These are phyloP conservation scores for Microsporum audouinii DNA, from an alignment of 2,329 filamentous ascomycete genomes.

Conservation along the genomic window DNA sequence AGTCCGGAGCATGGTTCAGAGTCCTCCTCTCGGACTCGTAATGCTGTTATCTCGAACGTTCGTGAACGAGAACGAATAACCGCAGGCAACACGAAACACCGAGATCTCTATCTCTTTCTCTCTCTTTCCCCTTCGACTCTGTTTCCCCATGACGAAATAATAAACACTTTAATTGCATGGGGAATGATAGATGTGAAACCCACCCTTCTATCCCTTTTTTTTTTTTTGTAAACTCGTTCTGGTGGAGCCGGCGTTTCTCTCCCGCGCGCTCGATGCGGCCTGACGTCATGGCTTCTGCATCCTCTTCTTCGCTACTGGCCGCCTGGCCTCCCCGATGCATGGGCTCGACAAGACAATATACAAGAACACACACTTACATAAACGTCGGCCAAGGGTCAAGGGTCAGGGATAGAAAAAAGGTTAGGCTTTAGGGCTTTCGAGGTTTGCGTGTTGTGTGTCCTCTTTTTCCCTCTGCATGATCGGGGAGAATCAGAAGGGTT, in stretches of 20 bases:
- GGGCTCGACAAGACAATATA: not conserved
- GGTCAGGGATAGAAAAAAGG: not conserved
- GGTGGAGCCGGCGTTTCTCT: constrained; percentile 1
- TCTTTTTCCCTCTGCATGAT: not conserved
- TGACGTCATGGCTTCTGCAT: not conserved
- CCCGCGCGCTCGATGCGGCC: not conserved
- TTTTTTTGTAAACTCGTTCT: not conserved
- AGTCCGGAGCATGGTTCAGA: not conserved
- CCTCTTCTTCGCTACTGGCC: too few species aligned
- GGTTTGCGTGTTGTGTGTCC: not conserved
- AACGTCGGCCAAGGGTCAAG: not conserved
- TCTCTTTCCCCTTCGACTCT: not conserved
- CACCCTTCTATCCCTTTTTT: not conserved
- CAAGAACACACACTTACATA: not conserved
- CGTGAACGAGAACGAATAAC: not conserved
- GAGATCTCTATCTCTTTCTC: not conserved
- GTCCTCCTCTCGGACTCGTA: not conserved
- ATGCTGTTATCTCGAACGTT: not conserved
- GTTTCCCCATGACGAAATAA: not conserved
- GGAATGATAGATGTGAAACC: not conserved
- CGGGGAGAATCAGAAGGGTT: not conserved
- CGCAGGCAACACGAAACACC: not conserved
- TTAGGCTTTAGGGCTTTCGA: not conserved
- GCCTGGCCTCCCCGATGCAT: not conserved
- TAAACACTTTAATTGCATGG: not conserved